These are phyloP conservation scores for Trifolium dubium DNA, from an alignment of 306 rosid species.

Conservation along the genomic window DNA sequence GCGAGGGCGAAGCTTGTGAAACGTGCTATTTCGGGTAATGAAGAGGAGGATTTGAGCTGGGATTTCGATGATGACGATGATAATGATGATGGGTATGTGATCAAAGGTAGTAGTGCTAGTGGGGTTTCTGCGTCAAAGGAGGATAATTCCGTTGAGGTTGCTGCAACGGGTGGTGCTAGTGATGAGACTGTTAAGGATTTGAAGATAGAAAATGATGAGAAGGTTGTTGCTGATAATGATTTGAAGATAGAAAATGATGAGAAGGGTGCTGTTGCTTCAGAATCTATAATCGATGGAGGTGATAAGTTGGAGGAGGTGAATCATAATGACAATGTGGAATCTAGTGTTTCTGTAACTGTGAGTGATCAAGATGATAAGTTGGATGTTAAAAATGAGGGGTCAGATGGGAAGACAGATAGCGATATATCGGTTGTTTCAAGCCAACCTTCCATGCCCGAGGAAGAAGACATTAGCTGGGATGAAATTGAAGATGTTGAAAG, in stretches of 20 bases:
- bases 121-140: conserved; percentile 36
- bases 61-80: conserved; percentile 77
- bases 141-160: conserved; percentile 34
- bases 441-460: conserved; percentile 73
- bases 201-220: conserved; percentile 41
- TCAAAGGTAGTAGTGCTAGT: conserved; percentile 42
- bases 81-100: conserved; percentile 40
- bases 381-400: conserved; percentile 45
- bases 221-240: neutral
- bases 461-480: conserved; percentile 90
- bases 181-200: conserved; percentile 39
- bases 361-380: conserved; percentile 42
- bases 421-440: conserved; percentile 87
- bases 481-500: conserved; percentile 81
- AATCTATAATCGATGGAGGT: conserved; percentile 40
- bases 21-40: conserved; percentile 68
- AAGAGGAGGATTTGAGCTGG: conserved; percentile 95
- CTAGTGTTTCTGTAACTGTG: conserved; percentile 41
- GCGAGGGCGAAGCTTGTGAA: conserved; percentile 84
- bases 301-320: conserved; percentile 33
- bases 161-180: neutral
- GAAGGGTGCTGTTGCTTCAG: conserved; percentile 33
- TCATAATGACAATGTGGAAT: conserved; percentile 36
- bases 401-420: conserved; percentile 64
- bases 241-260: conserved; percentile 30